Percentiles rank a stretch among this genome's conserved stretches.
Conservation (phyloP, 169 alveolate species). For the Theileria equi region DNA sequence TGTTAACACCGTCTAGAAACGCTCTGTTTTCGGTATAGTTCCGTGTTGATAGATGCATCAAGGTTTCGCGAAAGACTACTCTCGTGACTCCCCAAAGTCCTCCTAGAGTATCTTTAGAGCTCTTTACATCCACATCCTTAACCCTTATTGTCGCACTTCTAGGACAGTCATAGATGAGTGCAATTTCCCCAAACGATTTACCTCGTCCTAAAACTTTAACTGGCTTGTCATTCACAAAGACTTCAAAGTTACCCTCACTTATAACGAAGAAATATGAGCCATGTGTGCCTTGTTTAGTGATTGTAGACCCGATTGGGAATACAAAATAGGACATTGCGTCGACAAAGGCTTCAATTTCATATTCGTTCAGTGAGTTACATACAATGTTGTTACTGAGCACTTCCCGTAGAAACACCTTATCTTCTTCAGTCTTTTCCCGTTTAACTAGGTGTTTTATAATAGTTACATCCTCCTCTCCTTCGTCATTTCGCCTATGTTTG, state of each 20-base stretch:
- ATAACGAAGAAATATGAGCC: conserved; percentile 85
- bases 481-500: conserved; percentile 5
- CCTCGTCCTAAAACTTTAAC: conserved; percentile 88
- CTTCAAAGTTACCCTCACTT: conserved; percentile 84
- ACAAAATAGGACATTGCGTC: conserved; percentile 83
- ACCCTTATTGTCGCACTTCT: conserved; percentile 96
- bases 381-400: conserved; percentile 81
- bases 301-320: conserved; percentile 80
- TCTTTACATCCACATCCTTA: conserved; percentile 81
- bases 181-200: conserved; percentile 97
- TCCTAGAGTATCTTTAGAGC: conserved; percentile 80
- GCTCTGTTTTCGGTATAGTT: conserved; percentile 86
- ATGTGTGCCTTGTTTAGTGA: conserved; percentile 80
- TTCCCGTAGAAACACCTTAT: conserved; percentile 72
- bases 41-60: conserved; percentile 81
- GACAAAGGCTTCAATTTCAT: conserved; percentile 83
- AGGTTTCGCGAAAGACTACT: conserved; percentile 85
- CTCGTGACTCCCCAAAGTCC: conserved; percentile 92
- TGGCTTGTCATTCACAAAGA: conserved; percentile 82
- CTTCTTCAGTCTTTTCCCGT: conserved; percentile 77
- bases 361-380: conserved; percentile 81
- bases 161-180: conserved; percentile 95
- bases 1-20: conserved; percentile 85
- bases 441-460: conserved; percentile 54
- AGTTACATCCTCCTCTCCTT: conserved; percentile 34